These are phyloP conservation scores for Zalaria obscura DNA, from an alignment of 2,329 filamentous ascomycete species.

Conservation along the genomic window DNA sequence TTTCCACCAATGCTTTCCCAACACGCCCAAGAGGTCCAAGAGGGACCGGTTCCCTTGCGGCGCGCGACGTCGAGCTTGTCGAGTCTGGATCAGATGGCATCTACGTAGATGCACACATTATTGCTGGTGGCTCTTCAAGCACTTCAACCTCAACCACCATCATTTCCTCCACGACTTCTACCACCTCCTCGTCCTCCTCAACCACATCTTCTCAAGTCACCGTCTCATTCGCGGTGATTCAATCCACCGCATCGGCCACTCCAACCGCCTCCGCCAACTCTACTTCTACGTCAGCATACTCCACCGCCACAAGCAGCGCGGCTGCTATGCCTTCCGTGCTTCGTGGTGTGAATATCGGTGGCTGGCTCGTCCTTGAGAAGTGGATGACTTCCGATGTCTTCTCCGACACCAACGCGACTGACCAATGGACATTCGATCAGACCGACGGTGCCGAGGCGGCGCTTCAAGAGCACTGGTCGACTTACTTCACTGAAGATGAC, in stretches of 20 bases:
- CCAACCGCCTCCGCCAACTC: neutral
- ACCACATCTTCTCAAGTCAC: neutral
- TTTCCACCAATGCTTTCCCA: neutral
- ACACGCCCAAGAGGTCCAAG: neutral
- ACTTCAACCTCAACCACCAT: neutral
- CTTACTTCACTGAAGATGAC: slow-evolving; percentile 26
- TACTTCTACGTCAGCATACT: neutral
- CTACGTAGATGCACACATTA: neutral
- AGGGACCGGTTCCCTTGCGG: neutral
- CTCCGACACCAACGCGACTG: slow-evolving; percentile 15
- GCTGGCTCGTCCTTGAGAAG: slow-evolving; percentile 22
- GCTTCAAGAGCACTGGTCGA: slow-evolving; percentile 21
- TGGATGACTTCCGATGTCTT: slow-evolving; percentile 23
- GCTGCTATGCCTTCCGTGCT: slow-evolving; percentile 6
- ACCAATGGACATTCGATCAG: slow-evolving; percentile 25
- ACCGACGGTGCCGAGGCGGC: slow-evolving; percentile 19
- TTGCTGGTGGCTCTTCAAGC: neutral
- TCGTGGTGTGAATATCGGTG: slow-evolving; percentile 22
- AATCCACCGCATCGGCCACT: neutral
- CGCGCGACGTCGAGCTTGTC: neutral
- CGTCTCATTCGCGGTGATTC: no score
- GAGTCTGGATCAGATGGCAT: neutral
- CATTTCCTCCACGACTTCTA: neutral
- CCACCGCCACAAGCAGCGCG: neutral
- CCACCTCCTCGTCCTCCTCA: neutral